phyloP scores from a whole-genome alignment of 768 basidiomycete species.

The Lyophyllum shimeji region DNA sequence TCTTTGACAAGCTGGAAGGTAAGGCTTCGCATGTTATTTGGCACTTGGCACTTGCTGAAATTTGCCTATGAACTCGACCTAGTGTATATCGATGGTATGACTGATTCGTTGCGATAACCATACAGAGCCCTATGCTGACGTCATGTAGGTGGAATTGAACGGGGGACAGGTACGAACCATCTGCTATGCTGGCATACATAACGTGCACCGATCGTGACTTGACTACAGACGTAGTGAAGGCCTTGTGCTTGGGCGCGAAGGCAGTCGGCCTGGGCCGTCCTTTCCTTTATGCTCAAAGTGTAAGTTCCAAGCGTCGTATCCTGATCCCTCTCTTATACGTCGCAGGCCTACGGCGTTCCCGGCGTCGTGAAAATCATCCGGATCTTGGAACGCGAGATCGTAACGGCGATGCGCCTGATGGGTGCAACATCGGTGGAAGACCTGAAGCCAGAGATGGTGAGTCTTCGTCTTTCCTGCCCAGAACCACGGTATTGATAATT shows the following conservation, averaged over 20 bases:
- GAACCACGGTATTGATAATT: neutral
- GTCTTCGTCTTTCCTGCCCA: slow-evolving; percentile 14
- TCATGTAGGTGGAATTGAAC: slow-evolving; percentile 52
- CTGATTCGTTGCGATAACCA: neutral
- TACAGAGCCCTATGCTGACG: neutral
- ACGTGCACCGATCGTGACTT: neutral
- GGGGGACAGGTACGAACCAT: slow-evolving; percentile 65
- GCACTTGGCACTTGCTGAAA: neutral
- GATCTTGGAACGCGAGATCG: slow-evolving; percentile 77
- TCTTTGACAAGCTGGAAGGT: slow-evolving; percentile 74
- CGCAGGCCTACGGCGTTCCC: slow-evolving; percentile 71
- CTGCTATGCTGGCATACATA: neutral
- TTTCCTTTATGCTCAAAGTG: slow-evolving; percentile 85
- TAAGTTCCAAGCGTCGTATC: slow-evolving; percentile 29
- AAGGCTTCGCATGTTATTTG: slow-evolving; percentile 6
- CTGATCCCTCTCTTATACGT: neutral
- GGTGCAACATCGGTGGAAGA: slow-evolving; percentile 68
- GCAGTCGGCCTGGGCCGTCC: slow-evolving; percentile 86
- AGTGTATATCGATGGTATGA: slow-evolving; percentile 85
- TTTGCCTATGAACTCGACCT: slow-evolving; percentile 8
- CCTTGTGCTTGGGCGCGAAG: slow-evolving; percentile 83
- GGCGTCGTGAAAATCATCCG: slow-evolving; percentile 66
- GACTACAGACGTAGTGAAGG: slow-evolving; percentile 76
- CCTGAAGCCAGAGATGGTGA: slow-evolving; percentile 74
- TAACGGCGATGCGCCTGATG: slow-evolving; percentile 71